phyloP scores from a whole-genome alignment of 1,284 basidiomycete genomes.

The Leccinum pallidistipes region DNA sequence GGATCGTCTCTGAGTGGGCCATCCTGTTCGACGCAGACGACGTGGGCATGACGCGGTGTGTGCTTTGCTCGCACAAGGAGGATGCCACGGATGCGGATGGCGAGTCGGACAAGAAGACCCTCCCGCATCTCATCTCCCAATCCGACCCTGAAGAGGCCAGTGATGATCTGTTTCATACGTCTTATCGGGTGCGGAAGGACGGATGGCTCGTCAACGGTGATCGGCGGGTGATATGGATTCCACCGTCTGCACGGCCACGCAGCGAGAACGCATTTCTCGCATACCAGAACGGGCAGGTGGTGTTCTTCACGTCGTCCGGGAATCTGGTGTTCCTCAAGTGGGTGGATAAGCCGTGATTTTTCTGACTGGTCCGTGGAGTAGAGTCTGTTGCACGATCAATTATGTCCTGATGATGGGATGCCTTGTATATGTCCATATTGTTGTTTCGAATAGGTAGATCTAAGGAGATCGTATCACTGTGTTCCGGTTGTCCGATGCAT shows the following conservation, averaged over 20 bases:
- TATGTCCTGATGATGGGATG: neutral
- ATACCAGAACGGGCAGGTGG: slow-evolving; percentile 8
- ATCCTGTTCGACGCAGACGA: no score
- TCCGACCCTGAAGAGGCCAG: slow-evolving; percentile 13
- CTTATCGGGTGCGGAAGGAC: slow-evolving; percentile 22
- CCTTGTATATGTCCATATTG: no score
- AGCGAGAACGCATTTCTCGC: slow-evolving; percentile 16
- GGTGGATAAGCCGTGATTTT: neutral
- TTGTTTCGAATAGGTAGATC: no score
- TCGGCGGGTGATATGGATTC: slow-evolving; percentile 18
- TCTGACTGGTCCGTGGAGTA: neutral
- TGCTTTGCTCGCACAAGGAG: no score
- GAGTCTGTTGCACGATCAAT: neutral
- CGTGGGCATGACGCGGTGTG: no score
- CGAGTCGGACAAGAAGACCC: no score
- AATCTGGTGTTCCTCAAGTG: slow-evolving; percentile 4
- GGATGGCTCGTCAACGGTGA: slow-evolving; percentile 24
- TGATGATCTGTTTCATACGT: slow-evolving; percentile 10
- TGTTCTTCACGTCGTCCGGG: neutral
- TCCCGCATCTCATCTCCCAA: slow-evolving; percentile 10
- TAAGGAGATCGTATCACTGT: no score
- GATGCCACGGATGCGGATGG: no score
- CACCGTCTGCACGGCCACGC: slow-evolving; percentile 5
- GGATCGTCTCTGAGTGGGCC: neutral
- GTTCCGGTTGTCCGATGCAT: no score